Conservation (phyloP, 208 protist species). For the Acanthamoeba rhysodes region DNA sequence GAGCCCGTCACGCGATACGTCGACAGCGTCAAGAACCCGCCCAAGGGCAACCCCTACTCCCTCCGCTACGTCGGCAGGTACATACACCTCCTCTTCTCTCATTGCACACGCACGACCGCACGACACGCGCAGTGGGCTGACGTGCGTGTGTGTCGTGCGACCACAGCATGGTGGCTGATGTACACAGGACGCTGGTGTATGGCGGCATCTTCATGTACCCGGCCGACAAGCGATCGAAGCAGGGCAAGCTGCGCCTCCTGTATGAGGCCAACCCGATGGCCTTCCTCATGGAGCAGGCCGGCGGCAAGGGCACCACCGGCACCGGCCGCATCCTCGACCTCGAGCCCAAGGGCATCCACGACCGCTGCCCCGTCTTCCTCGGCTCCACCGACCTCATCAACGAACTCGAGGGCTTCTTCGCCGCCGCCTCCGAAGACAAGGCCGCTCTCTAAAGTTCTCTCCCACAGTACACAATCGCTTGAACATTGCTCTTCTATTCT, state of each 20-base stretch:
- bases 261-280: conserved; percentile 94
- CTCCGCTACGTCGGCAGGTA: conserved; percentile 60
- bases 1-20: conserved; percentile 83
- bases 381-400: conserved; percentile 94
- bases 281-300: conserved; percentile 83
- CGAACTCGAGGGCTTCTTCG: conserved; percentile 86
- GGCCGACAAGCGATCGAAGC: conserved; percentile 92
- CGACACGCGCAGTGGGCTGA: too few relatives aligned
- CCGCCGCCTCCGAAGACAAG: conserved; percentile 43
- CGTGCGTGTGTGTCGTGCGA: conserved; percentile 30
- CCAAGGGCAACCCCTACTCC: conserved; percentile 52
- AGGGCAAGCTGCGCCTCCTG: conserved; percentile 98
- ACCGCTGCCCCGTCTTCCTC: conserved; percentile 94
- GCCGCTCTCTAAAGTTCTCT: not conserved
- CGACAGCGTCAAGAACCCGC: conserved; percentile 79
- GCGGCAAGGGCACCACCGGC: conserved; percentile 93
- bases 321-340: conserved; percentile 92
- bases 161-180: conserved; percentile 93
- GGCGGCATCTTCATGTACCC: conserved; percentile 99
- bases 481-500: too few relatives aligned
- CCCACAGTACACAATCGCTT: too few relatives aligned
- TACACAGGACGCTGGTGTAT: conserved; percentile 98
- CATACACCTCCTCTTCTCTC: not conserved
- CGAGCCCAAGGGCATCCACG: conserved; percentile 92
- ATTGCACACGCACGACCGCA: not conserved